phyloP scores from a whole-genome alignment of 2,329 filamentous ascomycete species.

The Neurospora sp. region DNA sequence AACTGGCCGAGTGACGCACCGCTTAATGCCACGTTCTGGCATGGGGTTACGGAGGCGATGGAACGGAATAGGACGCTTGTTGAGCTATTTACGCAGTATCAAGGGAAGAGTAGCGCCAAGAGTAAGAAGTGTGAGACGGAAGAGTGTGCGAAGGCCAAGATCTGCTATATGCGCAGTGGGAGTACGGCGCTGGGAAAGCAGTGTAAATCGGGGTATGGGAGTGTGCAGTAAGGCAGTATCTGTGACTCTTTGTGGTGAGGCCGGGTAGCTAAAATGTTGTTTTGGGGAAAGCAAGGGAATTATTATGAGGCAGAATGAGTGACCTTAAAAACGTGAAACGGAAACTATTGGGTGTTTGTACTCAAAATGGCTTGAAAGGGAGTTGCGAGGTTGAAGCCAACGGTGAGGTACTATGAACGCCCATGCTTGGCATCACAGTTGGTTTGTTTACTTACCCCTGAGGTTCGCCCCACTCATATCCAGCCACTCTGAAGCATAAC shows the following conservation, averaged over 20 bases:
- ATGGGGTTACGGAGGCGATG: constrained; percentile 47
- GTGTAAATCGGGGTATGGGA: constrained; percentile 41
- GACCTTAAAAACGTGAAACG: background rate
- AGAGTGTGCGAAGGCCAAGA: constrained; percentile 41
- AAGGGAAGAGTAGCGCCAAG: constrained; percentile 40
- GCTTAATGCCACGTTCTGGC: constrained; percentile 50
- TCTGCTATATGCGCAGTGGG: constrained; percentile 50
- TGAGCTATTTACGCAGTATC: constrained; percentile 36
- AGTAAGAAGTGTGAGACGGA: constrained; percentile 41
- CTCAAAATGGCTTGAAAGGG: background rate
- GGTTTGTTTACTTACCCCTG: background rate
- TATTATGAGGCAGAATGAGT: background rate
- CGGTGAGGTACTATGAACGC: background rate
- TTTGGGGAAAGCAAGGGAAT: background rate
- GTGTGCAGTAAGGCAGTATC: constrained; percentile 20
- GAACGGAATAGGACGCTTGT: constrained; percentile 39
- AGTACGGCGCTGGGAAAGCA: constrained; percentile 38
- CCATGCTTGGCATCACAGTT: background rate
- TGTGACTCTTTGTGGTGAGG: background rate
- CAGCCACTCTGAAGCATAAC: background rate
- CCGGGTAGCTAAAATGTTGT: background rate
- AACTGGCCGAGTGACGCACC: constrained; percentile 36
- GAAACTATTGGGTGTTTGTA: background rate
- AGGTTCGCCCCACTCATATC: background rate
- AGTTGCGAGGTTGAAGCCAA: background rate